Evolutionary conservation across 2,329 filamentous ascomycete genomes (phyloP).

Genomic region (Chrysoporthe austroafricana): DNA sequence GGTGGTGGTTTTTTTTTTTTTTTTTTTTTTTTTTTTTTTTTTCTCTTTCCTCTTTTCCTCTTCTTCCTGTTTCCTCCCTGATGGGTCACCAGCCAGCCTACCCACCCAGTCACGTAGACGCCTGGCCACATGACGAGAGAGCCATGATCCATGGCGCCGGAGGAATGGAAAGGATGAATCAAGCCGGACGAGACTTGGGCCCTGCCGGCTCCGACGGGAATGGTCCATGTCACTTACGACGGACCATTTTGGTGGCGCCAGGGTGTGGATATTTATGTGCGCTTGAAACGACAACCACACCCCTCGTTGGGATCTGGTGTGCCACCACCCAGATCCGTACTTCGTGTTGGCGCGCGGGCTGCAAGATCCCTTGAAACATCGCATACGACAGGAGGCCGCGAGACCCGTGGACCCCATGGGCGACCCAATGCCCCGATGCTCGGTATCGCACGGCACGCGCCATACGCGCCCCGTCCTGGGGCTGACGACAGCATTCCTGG

Average conservation of each 20-base stretch:
- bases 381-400: neutral
- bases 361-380: neutral
- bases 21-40: neutral
- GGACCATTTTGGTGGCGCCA: neutral
- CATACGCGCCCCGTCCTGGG: neutral
- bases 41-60: too few species aligned
- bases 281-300: neutral
- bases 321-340: neutral
- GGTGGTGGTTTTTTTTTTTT: neutral
- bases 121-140: neutral
- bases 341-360: too few species aligned
- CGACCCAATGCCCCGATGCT: neutral
- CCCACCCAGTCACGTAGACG: neutral
- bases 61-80: neutral
- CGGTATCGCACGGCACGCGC: neutral
- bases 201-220: neutral
- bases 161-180: neutral
- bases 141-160: neutral
- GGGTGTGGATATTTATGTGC: constrained; percentile 6
- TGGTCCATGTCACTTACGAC: neutral
- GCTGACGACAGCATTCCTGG: neutral
- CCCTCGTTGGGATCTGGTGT: neutral
- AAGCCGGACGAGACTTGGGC: neutral
- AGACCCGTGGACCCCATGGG: neutral
- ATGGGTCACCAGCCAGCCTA: neutral